Base-by-base conservation (phyloP, 768 basidiomycete genomes). In the Leccinum longicurvipes region DNA sequence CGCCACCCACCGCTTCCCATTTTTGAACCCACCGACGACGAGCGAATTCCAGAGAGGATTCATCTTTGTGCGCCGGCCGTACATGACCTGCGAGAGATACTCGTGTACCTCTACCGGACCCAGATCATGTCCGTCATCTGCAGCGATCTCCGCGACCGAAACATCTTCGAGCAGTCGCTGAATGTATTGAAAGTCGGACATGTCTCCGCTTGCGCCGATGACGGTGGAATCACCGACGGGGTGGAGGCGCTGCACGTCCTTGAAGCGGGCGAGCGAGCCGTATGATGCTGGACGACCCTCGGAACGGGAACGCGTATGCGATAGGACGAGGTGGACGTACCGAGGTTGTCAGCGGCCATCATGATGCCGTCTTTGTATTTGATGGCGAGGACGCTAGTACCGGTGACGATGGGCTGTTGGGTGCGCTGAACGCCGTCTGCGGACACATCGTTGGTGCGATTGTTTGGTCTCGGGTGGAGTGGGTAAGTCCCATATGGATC, bases 341-440 rank as follows among this genome's bases (percentile, higher is more conserved):
- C 95, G 50, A 98, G 87, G 66, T 89, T 98, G 78, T 99, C 97
- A 34, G 97, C 94, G 28, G 97, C 94, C 80, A 99, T 86, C 91
- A 99, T 96, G 61, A 99, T 84, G 9, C 97, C 97, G 65, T 92
- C 93, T 73, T 95, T 93, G 81, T 82, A 98, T 74, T 91, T 91
- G 73, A 99, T 79, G 3, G 89, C 97, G 31, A 99, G 81, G 6
- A 99, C 93, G 54, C 89, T 91, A n/a, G 96, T 95, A 55, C 96
- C 97, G 0, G 96, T 98, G 9, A 98, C 93, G 57, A 98, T 86
- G 10, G 97, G 97, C 65, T 94, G 89, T 66, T 93, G 92, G 27
- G 94, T 98, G 60, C 75, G 87, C 65, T 93, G 85, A 0, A 92
- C 81, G 36, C 84, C 81, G 4, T 81, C 81, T 3, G 82, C 70